Percentiles rank a stretch among this genome's conserved stretches.
Evolutionary conservation across 345 rosid genomes (phyloP).

Genomic region (Erucastrum elatum): DNA sequence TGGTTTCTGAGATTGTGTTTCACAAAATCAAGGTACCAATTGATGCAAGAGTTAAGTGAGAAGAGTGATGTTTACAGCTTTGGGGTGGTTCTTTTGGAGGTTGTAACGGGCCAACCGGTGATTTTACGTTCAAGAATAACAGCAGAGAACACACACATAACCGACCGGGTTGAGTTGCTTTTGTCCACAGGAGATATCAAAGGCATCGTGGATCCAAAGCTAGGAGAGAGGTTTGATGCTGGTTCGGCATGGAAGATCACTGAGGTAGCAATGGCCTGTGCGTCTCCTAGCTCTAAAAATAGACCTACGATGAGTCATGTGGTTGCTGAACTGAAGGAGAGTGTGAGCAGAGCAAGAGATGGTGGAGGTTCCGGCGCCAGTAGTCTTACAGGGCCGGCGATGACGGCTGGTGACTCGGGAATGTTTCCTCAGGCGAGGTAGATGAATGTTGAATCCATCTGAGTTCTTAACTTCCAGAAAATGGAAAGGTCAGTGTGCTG

Average conservation of each 20-base stretch:
- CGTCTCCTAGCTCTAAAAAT: background rate
- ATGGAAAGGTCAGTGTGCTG: background rate
- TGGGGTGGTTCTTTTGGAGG: conserved; percentile 55
- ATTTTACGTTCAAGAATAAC: conserved; percentile 19
- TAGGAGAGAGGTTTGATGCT: conserved; percentile 38
- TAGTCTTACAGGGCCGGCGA: conserved; percentile 17
- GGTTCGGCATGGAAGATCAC: conserved; percentile 52
- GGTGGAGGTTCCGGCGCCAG: conserved; percentile 20
- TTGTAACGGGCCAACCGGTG: conserved; percentile 48
- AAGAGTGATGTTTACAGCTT: conserved; percentile 48
- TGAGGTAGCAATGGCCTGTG: conserved; percentile 37
- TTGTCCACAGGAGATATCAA: conserved; percentile 41
- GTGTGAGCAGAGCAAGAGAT: conserved; percentile 31
- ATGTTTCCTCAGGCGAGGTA: conserved; percentile 40
- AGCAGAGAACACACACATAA: conserved; percentile 36
- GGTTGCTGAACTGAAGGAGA: conserved; percentile 44
- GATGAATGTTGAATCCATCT: background rate
- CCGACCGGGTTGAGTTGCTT: conserved; percentile 36
- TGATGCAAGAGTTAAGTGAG: background rate
- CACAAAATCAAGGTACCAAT: conserved; percentile 29
- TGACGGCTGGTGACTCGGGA: conserved; percentile 12
- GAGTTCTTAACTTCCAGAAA: background rate
- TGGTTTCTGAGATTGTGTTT: background rate
- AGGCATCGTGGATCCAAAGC: conserved; percentile 49
- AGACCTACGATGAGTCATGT: conserved; percentile 16